Conservation (phyloP, 192 early-diverging fungal species). For the Umbelopsis vinacea region DNA sequence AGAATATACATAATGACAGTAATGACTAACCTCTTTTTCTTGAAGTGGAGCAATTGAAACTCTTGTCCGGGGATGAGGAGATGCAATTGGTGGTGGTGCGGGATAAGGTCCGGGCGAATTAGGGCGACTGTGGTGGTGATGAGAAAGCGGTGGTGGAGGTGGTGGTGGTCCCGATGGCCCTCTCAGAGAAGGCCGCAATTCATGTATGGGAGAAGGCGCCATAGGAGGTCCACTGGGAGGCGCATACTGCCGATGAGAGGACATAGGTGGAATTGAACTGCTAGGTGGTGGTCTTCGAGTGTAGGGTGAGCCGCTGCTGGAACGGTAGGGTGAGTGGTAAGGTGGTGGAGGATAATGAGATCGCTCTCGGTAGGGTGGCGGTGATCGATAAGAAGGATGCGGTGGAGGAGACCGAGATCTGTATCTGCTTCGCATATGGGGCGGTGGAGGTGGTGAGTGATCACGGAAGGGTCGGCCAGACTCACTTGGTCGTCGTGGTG, state of each 20-base stretch:
- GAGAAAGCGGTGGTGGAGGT: slow-evolving; percentile 13
- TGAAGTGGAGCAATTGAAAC: neutral
- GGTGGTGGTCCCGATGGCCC: neutral
- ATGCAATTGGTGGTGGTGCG: neutral
- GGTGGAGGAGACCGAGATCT: slow-evolving; percentile 18
- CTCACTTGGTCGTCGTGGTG: slow-evolving; percentile 12
- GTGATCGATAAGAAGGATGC: neutral
- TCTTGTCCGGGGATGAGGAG: slow-evolving; percentile 13
- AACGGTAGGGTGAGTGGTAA: neutral
- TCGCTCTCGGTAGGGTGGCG: slow-evolving; percentile 16
- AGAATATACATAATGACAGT: neutral
- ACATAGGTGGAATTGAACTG: neutral
- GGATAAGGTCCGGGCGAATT: slow-evolving; percentile 16
- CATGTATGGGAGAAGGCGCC: neutral
- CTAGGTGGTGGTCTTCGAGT: neutral
- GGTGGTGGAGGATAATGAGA: slow-evolving; percentile 3
- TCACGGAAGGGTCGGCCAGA: slow-evolving; percentile 12
- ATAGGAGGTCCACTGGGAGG: neutral
- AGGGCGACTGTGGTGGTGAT: slow-evolving; percentile 2
- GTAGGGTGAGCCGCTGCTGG: neutral
- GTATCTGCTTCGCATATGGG: slow-evolving; percentile 17
- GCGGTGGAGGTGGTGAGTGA: slow-evolving; percentile 9
- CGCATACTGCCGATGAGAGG: neutral
- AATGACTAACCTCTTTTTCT: slow-evolving; percentile 5
- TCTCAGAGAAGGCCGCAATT: neutral